Conservation (phyloP, 2,329 filamentous ascomycete genomes). For the Alternaria ethzedia region DNA sequence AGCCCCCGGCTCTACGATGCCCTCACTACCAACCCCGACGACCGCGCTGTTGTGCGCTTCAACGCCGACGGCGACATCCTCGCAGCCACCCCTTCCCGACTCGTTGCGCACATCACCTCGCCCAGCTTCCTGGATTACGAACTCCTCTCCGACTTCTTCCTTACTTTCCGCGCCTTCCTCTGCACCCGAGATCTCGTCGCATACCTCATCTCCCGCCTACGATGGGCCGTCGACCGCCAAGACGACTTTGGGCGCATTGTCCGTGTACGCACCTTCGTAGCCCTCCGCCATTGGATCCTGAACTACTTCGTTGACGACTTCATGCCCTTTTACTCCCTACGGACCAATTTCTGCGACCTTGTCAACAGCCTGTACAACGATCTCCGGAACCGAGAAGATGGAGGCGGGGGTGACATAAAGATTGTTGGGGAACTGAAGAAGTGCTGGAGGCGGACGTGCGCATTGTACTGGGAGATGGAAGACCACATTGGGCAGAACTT, state of each 20-base stretch:
- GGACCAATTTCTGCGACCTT: slow-evolving; percentile 78
- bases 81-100: slow-evolving; percentile 86
- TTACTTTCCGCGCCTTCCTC: slow-evolving; percentile 90
- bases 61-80: slow-evolving; percentile 76
- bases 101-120: slow-evolving; percentile 96
- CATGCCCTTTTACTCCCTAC: slow-evolving; percentile 74
- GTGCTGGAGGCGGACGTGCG: slow-evolving; percentile 92
- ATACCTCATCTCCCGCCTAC: slow-evolving; percentile 82
- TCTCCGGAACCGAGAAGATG: slow-evolving; percentile 58
- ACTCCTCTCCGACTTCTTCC: slow-evolving; percentile 94
- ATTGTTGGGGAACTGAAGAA: slow-evolving; percentile 94
- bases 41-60: slow-evolving; percentile 82
- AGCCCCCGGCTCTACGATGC: slow-evolving; percentile 79
- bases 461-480: slow-evolving; percentile 83
- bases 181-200: slow-evolving; percentile 76
- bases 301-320: slow-evolving; percentile 99
- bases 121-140: slow-evolving; percentile 97
- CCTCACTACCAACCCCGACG: slow-evolving; percentile 81
- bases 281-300: slow-evolving; percentile 93
- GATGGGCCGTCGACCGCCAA: slow-evolving; percentile 81
- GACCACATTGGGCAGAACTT: slow-evolving; percentile 66
- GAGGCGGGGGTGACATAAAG: slow-evolving; percentile 73
- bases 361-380: slow-evolving; percentile 70
- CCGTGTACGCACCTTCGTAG: slow-evolving; percentile 94
- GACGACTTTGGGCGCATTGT: slow-evolving; percentile 92